A percentile compares a stretch with the other conserved stretches of the same genome.
Evolutionary conservation across 164 flowering plant species (phyloP).

Genomic region (Vitis labrusca): DNA sequence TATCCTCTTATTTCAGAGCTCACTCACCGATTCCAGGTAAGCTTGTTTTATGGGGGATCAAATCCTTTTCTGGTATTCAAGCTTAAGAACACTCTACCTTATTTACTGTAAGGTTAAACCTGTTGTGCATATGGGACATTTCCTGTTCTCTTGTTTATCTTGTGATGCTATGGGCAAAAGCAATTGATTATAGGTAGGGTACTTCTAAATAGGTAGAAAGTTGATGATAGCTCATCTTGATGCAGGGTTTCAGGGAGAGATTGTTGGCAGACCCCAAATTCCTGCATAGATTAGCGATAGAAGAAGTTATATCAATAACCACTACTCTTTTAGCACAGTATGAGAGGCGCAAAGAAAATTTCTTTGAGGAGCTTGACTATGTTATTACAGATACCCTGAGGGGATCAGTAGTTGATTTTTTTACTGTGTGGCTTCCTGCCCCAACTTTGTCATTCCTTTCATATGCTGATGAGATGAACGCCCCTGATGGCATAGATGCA

Average conservation of each 20-base stretch:
- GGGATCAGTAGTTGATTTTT: constrained; percentile 88
- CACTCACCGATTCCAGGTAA: constrained; percentile 84
- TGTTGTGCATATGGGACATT: too few relatives aligned
- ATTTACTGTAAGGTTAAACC: background rate
- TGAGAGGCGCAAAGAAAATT: constrained; percentile 82
- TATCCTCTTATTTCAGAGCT: constrained; percentile 87
- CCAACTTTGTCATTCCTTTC: constrained; percentile 90
- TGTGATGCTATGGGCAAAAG: background rate
- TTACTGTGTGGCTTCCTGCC: constrained; percentile 99
- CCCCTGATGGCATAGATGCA: constrained; percentile 54
- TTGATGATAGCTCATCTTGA: constrained; percentile 14
- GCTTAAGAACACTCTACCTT: background rate
- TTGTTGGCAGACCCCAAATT: constrained; percentile 96
- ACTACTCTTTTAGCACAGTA: constrained; percentile 92
- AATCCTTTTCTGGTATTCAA: background rate
- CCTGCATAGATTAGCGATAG: constrained; percentile 85
- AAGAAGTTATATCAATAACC: constrained; percentile 90
- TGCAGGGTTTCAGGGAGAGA: constrained; percentile 97
- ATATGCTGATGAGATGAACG: constrained; percentile 45
- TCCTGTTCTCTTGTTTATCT: too few relatives aligned
- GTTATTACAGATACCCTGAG: constrained; percentile 84
- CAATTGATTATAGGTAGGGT: background rate
- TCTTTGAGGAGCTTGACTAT: constrained; percentile 93
- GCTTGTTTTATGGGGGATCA: background rate
- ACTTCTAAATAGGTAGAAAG: background rate